These are phyloP conservation scores for Aspergillus baeticus DNA, from an alignment of 495 filamentous ascomycete species.

Conservation along the genomic window DNA sequence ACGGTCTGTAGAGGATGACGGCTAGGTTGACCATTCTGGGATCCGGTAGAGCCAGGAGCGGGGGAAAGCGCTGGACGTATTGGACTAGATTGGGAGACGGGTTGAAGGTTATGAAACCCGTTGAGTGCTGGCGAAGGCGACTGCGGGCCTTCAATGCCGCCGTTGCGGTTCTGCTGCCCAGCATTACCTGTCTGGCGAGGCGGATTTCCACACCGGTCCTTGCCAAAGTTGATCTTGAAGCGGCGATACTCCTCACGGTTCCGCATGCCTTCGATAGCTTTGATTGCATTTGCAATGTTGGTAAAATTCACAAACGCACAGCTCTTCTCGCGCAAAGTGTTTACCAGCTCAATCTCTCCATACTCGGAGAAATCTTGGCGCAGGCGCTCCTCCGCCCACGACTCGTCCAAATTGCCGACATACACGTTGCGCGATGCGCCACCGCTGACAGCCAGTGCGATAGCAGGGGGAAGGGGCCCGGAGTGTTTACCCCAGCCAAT, in stretches of 20 bases:
- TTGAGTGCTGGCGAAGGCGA: constrained; percentile 57
- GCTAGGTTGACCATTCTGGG: constrained; percentile 47
- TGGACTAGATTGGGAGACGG: constrained; percentile 67
- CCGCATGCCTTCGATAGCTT: constrained; percentile 94
- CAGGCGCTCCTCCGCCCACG: constrained; percentile 93
- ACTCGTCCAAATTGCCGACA: constrained; percentile 94
- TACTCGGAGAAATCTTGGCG: constrained; percentile 97
- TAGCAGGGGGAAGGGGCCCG: constrained; percentile 91
- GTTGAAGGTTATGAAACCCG: constrained; percentile 52
- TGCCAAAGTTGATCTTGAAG: constrained; percentile 99
- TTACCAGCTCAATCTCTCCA: constrained; percentile 96
- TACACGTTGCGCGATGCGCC: constrained; percentile 96
- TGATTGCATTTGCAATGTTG: constrained; percentile 99
- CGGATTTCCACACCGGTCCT: constrained; percentile 95
- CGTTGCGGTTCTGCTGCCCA: constrained; percentile 57
- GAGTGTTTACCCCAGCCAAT: constrained; percentile 99
- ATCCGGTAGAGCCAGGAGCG: constrained; percentile 55
- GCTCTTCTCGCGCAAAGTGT: constrained; percentile 96
- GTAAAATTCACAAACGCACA: constrained; percentile 99
- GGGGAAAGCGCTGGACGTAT: constrained; percentile 58
- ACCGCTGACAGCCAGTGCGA: constrained; percentile 92
- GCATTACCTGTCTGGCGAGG: constrained; percentile 73
- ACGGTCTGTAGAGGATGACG: constrained; percentile 52
- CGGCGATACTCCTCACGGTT: constrained; percentile 93
- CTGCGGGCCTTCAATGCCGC: constrained; percentile 58